These are phyloP conservation scores for Puya raimondii DNA, from an alignment of 176 grass and related monocot species.

Conservation along the genomic window DNA sequence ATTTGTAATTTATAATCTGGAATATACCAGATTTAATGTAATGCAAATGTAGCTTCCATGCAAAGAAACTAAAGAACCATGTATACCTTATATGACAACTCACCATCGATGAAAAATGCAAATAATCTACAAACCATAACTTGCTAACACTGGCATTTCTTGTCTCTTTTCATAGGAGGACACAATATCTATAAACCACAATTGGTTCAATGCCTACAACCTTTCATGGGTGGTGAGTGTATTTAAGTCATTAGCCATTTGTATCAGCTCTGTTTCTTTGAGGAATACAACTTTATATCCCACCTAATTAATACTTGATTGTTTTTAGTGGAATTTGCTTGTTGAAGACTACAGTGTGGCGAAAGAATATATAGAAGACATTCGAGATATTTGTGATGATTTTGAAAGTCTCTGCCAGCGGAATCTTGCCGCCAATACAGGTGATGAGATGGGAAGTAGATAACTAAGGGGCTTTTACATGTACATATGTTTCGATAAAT, in stretches of 20 bases:
- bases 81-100: too few relatives aligned
- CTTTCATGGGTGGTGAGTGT: conserved; percentile 83
- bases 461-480: too few relatives aligned
- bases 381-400: conserved; percentile 74
- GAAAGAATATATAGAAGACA: conserved; percentile 97
- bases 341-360: conserved; percentile 85
- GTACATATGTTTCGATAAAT: too few relatives aligned
- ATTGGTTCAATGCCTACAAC: conserved; percentile 94
- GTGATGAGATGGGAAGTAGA: conserved; percentile 23
- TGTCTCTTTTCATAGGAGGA: conserved; percentile 56
- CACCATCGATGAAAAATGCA: too few relatives aligned
- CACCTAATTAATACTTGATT: conserved; percentile 14
- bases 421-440: conserved; percentile 88
- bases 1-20: too few relatives aligned
- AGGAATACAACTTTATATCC: background rate
- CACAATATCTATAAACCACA: conserved; percentile 96
- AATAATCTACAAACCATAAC: background rate
- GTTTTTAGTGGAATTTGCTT: conserved; percentile 76
- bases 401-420: conserved; percentile 89
- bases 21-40: too few relatives aligned
- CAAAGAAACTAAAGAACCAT: too few relatives aligned
- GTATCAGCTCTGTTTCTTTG: background rate
- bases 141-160: background rate
- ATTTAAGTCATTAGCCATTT: background rate
- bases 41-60: too few relatives aligned